These are phyloP conservation scores for Termitomyces sp. DNA, from an alignment of 768 basidiomycete genomes.

Conservation along the genomic window DNA sequence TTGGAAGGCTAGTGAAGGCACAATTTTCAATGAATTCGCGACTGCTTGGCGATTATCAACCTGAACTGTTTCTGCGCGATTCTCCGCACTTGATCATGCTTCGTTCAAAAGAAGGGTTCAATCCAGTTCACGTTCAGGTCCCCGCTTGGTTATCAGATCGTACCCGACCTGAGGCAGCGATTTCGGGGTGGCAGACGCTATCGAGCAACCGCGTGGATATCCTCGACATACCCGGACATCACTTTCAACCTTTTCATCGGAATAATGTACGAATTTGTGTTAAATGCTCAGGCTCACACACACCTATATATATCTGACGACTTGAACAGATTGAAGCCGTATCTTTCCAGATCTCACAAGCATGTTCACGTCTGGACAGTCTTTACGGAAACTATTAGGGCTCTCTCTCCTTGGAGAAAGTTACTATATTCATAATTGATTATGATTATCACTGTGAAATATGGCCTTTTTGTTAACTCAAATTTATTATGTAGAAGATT, in stretches of 20 bases:
- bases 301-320: neutral
- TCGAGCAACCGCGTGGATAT: slow-evolving; percentile 31
- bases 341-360: neutral
- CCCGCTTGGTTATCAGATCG: slow-evolving; percentile 52
- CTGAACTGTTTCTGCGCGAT: slow-evolving; percentile 17
- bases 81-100: slow-evolving; percentile 42
- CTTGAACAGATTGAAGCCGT: neutral
- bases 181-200: slow-evolving; percentile 43
- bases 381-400: too few relatives aligned
- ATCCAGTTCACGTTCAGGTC: slow-evolving; percentile 27
- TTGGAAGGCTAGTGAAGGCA: slow-evolving; percentile 30
- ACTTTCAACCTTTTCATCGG: slow-evolving; percentile 53
- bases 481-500: too few relatives aligned
- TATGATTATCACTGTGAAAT: too few relatives aligned
- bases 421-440: too few relatives aligned
- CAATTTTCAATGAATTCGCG: slow-evolving; percentile 47
- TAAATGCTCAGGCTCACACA: neutral
- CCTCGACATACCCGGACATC: slow-evolving; percentile 59
- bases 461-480: too few relatives aligned
- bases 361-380: neutral
- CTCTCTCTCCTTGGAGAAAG: too few relatives aligned
- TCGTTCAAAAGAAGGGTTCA: slow-evolving; percentile 45
- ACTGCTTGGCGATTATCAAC: slow-evolving; percentile 43
- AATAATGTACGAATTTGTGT: slow-evolving; percentile 34
- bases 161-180: slow-evolving; percentile 23